Percentiles rank a stretch among this genome's conserved stretches.
Evolutionary conservation across 164 flowering plant genomes (phyloP).

Genomic region (Aristolochia contorta): DNA sequence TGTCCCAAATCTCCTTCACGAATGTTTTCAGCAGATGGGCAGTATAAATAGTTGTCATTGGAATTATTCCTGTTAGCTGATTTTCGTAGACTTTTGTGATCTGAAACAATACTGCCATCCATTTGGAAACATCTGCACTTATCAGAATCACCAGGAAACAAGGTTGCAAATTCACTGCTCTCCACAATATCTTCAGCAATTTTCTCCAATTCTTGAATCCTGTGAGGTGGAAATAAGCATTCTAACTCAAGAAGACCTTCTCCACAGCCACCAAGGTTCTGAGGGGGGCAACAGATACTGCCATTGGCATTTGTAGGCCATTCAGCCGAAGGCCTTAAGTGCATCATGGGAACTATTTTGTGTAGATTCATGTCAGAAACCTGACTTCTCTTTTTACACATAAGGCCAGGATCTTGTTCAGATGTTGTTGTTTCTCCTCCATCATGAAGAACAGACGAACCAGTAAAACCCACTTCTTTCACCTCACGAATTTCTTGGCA

Average conservation of each 20-base stretch:
- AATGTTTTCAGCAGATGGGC: slow-evolving; percentile 46
- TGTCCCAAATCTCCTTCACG: slow-evolving; percentile 47
- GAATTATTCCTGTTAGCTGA: slow-evolving; percentile 60
- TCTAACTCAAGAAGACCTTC: slow-evolving; percentile 7
- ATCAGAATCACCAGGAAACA: slow-evolving; percentile 4
- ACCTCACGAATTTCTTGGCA: slow-evolving; percentile 13
- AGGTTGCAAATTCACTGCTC: slow-evolving; percentile 7
- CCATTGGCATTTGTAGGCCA: slow-evolving; percentile 5
- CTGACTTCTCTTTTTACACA: background rate
- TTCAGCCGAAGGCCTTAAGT: background rate
- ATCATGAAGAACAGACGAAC: slow-evolving; percentile 16
- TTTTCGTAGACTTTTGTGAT: slow-evolving; percentile 17
- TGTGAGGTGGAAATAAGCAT: slow-evolving; percentile 5
- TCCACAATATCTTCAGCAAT: slow-evolving; percentile 37
- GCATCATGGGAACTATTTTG: slow-evolving; percentile 7
- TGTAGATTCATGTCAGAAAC: background rate
- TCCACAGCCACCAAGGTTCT: slow-evolving; percentile 12
- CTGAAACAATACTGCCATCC: slow-evolving; percentile 11
- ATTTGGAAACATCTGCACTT: slow-evolving; percentile 33
- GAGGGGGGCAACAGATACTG: slow-evolving; percentile 12
- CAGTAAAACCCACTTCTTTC: slow-evolving; percentile 16
- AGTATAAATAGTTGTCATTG: slow-evolving; percentile 55
- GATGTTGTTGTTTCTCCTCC: slow-evolving; percentile 34
- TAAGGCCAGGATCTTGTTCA: slow-evolving; percentile 14
- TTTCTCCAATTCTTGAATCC: slow-evolving; percentile 29